Evolutionary conservation across 495 filamentous ascomycete species (phyloP), one percentile per base, ranked within the genome.

Genomic region (Stereocaulon alpinum): DNA sequence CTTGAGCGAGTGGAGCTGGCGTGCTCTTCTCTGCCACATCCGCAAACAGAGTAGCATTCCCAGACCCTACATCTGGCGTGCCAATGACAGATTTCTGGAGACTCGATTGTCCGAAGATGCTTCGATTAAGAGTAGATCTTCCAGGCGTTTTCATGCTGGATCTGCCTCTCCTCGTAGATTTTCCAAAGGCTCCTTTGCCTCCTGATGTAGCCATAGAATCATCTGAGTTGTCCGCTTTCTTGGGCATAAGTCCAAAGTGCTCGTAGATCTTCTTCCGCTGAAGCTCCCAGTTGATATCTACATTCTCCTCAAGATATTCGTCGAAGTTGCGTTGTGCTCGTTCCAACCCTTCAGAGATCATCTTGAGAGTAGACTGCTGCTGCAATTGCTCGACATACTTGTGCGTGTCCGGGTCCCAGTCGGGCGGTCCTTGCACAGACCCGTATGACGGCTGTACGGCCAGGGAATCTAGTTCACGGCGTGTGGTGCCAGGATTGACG

Each of bases 211-310:
- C 70, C 47, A 72, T 74, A 37, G 76, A 43, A 18, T 71, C 71
- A 40, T 76, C 75, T 60, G 72, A 64, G 56, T 68, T 67, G 54
- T 72, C 63, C 10, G 77, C 76, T 45, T 85, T 80, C 62, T 77
- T 82, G 9, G 84, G 77, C 59, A 80, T 86, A 43, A 99, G 85
- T 9, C 93, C 93, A 69, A 99, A 97, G 68, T 99, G 93, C 66
- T 95, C 83, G 69, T 96, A 96, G 55, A 97, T 95, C 55, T 84
- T 83, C 68, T 85, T 87, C 41, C 91, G 85, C 72, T 97, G 93
- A 6, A 85, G 83, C 57, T 97, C 90, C 92, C 92, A 97, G 70
- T 96, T 88, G 76, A 93, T 85, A 9, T 89, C 88, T 7, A 96
- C 85, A 67, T 93, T 92, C 63, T 95, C 91, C 68, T 96, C 93